These are phyloP conservation scores for Cymbidium sinense DNA, from an alignment of 106 monocot species.

Conservation along the genomic window DNA sequence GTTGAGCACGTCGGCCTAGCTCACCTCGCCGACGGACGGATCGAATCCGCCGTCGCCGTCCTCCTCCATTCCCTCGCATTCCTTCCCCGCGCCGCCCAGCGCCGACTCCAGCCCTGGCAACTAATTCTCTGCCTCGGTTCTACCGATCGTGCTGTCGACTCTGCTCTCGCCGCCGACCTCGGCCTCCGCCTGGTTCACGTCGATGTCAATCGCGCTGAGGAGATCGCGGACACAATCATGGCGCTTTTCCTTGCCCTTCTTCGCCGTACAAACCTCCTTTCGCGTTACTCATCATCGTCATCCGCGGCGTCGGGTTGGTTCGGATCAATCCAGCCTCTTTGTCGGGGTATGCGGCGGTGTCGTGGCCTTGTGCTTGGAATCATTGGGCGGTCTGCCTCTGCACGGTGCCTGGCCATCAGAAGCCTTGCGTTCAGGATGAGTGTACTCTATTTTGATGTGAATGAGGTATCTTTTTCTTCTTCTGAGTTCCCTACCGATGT, in stretches of 20 bases:
- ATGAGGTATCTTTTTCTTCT: slow-evolving; percentile 20
- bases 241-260: slow-evolving; percentile 76
- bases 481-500: not conserved
- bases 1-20: slow-evolving; percentile 78
- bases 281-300: slow-evolving; percentile 51
- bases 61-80: slow-evolving; percentile 79
- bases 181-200: slow-evolving; percentile 79
- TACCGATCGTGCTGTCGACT: slow-evolving; percentile 69
- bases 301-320: slow-evolving; percentile 76
- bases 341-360: slow-evolving; percentile 86
- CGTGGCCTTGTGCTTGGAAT: slow-evolving; percentile 86
- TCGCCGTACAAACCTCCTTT: slow-evolving; percentile 64
- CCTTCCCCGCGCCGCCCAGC: slow-evolving; percentile 88
- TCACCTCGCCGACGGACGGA: slow-evolving; percentile 46
- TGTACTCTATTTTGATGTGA: slow-evolving; percentile 81
- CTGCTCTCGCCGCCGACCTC: slow-evolving; percentile 80
- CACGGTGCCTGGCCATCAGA: slow-evolving; percentile 69
- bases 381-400: slow-evolving; percentile 64
- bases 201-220: slow-evolving; percentile 72
- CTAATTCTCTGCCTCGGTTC: slow-evolving; percentile 92
- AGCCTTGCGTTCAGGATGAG: slow-evolving; percentile 92
- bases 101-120: slow-evolving; percentile 79
- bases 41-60: slow-evolving; percentile 68
- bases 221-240: slow-evolving; percentile 92
- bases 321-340: slow-evolving; percentile 76